Base-by-base conservation (phyloP, 441 rosid genomes). In the Croton setiger region DNA sequence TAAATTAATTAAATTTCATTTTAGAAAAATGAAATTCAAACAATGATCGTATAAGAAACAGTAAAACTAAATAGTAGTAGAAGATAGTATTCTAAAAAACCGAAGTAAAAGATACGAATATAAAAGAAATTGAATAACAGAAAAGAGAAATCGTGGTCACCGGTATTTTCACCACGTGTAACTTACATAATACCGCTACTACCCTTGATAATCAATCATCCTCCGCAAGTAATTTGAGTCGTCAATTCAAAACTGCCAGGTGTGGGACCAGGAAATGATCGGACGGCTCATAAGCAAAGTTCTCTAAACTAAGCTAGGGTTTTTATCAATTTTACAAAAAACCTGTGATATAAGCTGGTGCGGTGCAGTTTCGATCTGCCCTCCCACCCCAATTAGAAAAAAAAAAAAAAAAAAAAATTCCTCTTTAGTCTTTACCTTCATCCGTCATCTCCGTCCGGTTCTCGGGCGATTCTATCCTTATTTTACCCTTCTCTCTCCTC, bases 311-410 rank as follows among this genome's bases (percentile, higher is more conserved):
- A 20, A 59, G 17, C 65, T 84, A 81, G 88, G 86, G 84, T 78
- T 84, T 72, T 64, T 35, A 4, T 27, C 43, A 9, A 39, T 15
- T 15, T 54, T 64, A 55, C 15, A 6, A 13, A 49, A 33, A 18
- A 20, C 31, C 41, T 2, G 13, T 35, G 81, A 79, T 79, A 79
- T 80, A 84, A 73, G 41, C 60, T 67, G 11, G 78, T 69, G 90
- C 90, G 84, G 87, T 72, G 86, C 90, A 81, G 87, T 76, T 27
- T 75, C 15, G 49, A 55, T 73, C 90, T 79, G 85, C 84, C 84
- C 84, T 75, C 79, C 84, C 78, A 52, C 63, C 75, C 35, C 13
- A 44, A 57, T 48, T 39, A 7, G 36, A 71, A 79, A 80, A 78
- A 78, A 67, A 1, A 47, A 44, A 1, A 47, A 44, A 4, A 68